These are phyloP conservation scores for Fusarium cyanostomum DNA, from an alignment of 2,329 filamentous ascomycete genomes.

Conservation along the genomic window DNA sequence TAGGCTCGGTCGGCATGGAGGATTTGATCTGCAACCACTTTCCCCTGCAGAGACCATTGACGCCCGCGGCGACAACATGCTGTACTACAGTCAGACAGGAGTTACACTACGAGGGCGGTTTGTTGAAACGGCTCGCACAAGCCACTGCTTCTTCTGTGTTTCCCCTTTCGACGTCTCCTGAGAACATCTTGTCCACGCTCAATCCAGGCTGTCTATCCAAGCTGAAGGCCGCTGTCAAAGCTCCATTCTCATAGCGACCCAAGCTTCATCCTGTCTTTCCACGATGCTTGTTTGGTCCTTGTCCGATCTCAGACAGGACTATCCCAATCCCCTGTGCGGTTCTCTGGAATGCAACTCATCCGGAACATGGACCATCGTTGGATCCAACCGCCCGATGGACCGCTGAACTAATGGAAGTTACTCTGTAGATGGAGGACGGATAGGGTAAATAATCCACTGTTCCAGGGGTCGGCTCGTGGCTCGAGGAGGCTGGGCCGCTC, in stretches of 20 bases:
- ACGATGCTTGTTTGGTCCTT: conserved; percentile 1
- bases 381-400: conserved; percentile 26
- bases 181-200: neutral
- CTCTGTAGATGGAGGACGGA: conserved; percentile 23
- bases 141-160: conserved; percentile 1
- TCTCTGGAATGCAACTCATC: conserved; percentile 27
- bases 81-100: conserved; percentile 22
- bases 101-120: neutral
- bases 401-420: conserved; percentile 17
- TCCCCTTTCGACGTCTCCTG: neutral
- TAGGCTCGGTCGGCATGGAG: conserved; percentile 11
- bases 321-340: conserved; percentile 23
- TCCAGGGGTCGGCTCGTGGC: conserved; percentile 32
- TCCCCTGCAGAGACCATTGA: conserved; percentile 23
- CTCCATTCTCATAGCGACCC: conserved; percentile 20
- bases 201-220: neutral
- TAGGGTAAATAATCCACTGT: conserved; percentile 17
- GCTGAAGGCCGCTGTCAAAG: conserved; percentile 20
- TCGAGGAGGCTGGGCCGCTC: conserved; percentile 30
- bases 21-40: conserved; percentile 36
- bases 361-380: conserved; percentile 39
- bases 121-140: conserved; percentile 11
- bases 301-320: conserved; percentile 6
- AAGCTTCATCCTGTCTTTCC: conserved; percentile 22
- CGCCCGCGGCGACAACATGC: conserved; percentile 20